phyloP scores from a whole-genome alignment of 78 protist genomes.

The Protostelium mycophagum region DNA sequence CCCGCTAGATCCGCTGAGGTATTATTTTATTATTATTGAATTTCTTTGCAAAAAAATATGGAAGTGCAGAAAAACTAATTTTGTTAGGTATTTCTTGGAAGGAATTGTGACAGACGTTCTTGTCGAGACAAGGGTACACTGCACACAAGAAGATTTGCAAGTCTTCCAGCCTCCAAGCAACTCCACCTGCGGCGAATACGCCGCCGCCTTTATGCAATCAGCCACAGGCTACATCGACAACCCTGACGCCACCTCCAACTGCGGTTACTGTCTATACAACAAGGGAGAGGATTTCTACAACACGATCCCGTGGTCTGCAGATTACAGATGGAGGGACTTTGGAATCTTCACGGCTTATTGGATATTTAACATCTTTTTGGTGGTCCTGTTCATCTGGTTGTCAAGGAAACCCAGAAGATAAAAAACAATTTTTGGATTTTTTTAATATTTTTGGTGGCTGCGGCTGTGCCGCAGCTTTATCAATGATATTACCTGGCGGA shows the following conservation, averaged over 20 bases:
- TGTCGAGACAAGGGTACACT: background rate
- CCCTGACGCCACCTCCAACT: background rate
- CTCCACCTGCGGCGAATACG: constrained; percentile 13
- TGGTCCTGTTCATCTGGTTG: constrained; percentile 22
- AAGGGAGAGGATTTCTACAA: constrained; percentile 26
- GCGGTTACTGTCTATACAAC: constrained; percentile 39
- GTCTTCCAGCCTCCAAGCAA: constrained; percentile 8
- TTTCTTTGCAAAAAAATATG: no score
- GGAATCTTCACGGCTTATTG: constrained; percentile 39
- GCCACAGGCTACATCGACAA: constrained; percentile 21
- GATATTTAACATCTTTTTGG: constrained; percentile 4
- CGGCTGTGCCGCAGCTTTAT: no score
- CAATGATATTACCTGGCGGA: no score
- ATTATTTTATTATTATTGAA: background rate
- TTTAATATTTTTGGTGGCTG: no score
- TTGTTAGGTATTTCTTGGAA: background rate
- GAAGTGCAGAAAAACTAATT: no score
- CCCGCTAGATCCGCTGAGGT: constrained; percentile 28
- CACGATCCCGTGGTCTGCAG: constrained; percentile 11
- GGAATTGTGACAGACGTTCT: constrained; percentile 35
- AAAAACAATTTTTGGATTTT: no score
- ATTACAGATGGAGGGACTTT: constrained; percentile 28
- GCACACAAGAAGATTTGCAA: constrained; percentile 15
- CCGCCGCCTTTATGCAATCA: background rate
- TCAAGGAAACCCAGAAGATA: constrained; percentile 49